phyloP scores from a whole-genome alignment of 495 filamentous ascomycete species.

The Thozetella sp. region DNA sequence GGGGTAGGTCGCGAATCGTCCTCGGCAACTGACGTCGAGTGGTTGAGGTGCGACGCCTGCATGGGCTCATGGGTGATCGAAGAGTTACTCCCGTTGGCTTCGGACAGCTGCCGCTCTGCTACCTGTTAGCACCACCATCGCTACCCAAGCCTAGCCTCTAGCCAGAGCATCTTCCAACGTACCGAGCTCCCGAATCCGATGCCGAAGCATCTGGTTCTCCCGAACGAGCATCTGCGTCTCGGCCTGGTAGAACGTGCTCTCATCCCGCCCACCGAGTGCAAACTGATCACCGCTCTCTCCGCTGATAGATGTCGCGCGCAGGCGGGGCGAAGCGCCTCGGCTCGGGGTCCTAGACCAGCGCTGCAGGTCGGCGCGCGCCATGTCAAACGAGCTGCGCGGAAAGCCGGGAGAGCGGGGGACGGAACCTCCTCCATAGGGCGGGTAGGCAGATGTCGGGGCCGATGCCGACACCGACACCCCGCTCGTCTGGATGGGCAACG shows the following conservation, averaged over 20 bases:
- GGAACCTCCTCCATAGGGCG: conserved; percentile 23
- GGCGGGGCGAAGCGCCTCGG: conserved; percentile 53
- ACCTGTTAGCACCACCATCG: conserved; percentile 2
- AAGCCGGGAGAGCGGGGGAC: conserved; percentile 56
- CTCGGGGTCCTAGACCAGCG: conserved; percentile 59
- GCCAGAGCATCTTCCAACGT: conserved; percentile 22
- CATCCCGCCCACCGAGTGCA: conserved; percentile 62
- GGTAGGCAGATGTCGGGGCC: background rate
- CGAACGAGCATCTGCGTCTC: conserved; percentile 84
- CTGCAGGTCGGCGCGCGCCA: conserved; percentile 53
- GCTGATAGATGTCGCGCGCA: conserved; percentile 56
- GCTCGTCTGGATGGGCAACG: conserved; percentile 24
- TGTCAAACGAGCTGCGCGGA: conserved; percentile 57
- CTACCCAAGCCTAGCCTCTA: background rate
- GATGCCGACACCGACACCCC: conserved; percentile 16
- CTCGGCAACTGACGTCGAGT: conserved; percentile 17
- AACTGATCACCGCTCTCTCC: conserved; percentile 48
- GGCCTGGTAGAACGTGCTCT: conserved; percentile 87
- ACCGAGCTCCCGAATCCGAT: conserved; percentile 84
- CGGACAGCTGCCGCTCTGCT: conserved; percentile 34
- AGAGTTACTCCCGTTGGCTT: conserved; percentile 23
- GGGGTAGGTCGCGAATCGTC: conserved; percentile 4
- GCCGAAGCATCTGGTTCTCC: conserved; percentile 92
- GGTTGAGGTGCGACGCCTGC: conserved; percentile 26
- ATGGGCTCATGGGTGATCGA: conserved; percentile 33